phyloP scores from a whole-genome alignment of 192 early-diverging fungal genomes.

The Podila clonocystis region DNA sequence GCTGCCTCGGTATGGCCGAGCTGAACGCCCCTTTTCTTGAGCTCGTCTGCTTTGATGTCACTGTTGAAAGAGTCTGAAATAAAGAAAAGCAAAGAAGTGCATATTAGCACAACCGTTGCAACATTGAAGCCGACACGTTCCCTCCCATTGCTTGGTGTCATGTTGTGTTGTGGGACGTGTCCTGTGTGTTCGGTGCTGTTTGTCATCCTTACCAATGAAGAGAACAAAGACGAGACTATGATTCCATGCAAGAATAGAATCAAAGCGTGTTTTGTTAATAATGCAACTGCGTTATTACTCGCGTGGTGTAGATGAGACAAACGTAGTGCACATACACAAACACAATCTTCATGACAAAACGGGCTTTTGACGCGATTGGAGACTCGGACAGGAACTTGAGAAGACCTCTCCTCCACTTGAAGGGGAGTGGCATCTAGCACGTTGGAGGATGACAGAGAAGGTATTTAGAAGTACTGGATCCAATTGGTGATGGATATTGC shows the following conservation, averaged over 20 bases:
- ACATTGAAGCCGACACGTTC: not conserved
- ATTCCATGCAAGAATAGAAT: not conserved
- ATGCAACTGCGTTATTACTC: not conserved
- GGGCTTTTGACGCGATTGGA: constrained; percentile 39
- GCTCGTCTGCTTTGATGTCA: constrained; percentile 42
- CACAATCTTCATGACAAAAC: constrained; percentile 58
- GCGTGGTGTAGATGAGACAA: not conserved
- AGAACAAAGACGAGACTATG: constrained; percentile 63
- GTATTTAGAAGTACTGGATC: not conserved
- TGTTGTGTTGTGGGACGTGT: not conserved
- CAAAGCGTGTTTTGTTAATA: not conserved
- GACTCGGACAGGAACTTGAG: constrained; percentile 58
- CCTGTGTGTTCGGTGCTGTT: not conserved
- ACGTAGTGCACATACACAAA: constrained; percentile 54
- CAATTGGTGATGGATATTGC: not conserved
- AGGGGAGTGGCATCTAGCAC: constrained; percentile 60
- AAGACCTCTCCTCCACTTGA: constrained; percentile 55
- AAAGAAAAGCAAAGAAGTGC: not conserved
- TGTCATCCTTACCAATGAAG: constrained; percentile 57
- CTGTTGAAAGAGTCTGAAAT: constrained; percentile 60
- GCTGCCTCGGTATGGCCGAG: constrained; percentile 40
- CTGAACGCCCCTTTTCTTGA: constrained; percentile 7
- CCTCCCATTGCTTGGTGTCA: not conserved
- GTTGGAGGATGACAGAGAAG: not conserved
- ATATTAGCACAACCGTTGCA: not conserved